These are phyloP conservation scores for Dioszegia crocea DNA, from an alignment of 768 basidiomycete species.

Conservation along the genomic window DNA sequence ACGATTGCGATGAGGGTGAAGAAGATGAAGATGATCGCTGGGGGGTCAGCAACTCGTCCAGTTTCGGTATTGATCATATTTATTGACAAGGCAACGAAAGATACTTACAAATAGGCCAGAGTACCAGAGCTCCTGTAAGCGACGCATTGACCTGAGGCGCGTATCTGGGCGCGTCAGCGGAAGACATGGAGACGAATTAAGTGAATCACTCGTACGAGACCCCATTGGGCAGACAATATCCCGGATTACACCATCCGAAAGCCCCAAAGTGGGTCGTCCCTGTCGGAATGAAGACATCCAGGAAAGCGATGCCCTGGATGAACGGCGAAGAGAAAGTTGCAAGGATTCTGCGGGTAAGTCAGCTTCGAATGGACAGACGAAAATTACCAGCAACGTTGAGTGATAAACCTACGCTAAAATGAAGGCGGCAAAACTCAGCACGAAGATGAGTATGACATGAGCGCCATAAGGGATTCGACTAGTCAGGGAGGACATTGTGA, in stretches of 20 bases:
- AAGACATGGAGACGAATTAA: slow-evolving; percentile 14
- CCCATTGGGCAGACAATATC: slow-evolving; percentile 33
- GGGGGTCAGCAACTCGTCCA: neutral
- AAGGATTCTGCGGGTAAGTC: slow-evolving; percentile 45
- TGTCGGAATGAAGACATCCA: slow-evolving; percentile 19
- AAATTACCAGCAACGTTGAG: too few relatives aligned
- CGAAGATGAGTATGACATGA: slow-evolving; percentile 47
- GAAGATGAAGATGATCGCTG: slow-evolving; percentile 44
- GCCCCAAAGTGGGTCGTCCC: slow-evolving; percentile 37
- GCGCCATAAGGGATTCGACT: slow-evolving; percentile 39
- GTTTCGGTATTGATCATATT: neutral
- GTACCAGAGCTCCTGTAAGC: slow-evolving; percentile 45
- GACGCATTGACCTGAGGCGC: slow-evolving; percentile 39
- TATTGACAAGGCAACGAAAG: neutral
- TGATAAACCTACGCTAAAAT: slow-evolving; percentile 33
- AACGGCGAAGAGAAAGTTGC: slow-evolving; percentile 49
- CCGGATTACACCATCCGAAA: slow-evolving; percentile 45
- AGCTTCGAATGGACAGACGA: too few relatives aligned
- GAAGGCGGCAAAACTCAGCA: slow-evolving; percentile 36
- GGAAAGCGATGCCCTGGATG: slow-evolving; percentile 45
- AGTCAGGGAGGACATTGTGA: slow-evolving; percentile 2
- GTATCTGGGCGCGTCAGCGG: slow-evolving; percentile 21
- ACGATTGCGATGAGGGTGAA: slow-evolving; percentile 46
- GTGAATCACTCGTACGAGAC: slow-evolving; percentile 37
- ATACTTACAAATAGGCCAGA: slow-evolving; percentile 46